Evolutionary conservation across 73 alveolate genomes (phyloP).

Genomic region (Paramecium octaurelia): DNA sequence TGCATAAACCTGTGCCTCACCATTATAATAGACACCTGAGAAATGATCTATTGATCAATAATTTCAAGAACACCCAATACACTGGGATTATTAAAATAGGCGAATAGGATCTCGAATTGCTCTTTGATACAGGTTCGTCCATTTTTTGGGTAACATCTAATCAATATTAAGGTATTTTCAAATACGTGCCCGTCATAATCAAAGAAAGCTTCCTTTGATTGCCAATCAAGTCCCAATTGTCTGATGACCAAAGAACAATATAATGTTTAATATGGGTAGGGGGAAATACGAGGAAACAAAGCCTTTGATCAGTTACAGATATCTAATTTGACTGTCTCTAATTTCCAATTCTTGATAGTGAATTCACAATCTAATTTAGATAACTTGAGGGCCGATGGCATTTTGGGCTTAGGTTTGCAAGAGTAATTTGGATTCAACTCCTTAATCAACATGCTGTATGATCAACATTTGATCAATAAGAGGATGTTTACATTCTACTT

Average conservation of each 20-base stretch:
- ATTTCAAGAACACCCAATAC: neutral
- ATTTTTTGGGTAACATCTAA: neutral
- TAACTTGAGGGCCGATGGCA: neutral
- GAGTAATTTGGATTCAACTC: neutral
- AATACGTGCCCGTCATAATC: neutral
- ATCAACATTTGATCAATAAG: neutral
- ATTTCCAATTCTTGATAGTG: neutral
- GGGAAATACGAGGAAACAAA: neutral
- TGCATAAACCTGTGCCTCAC: neutral
- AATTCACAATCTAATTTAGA: neutral
- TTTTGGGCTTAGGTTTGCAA: neutral
- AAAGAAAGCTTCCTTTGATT: neutral
- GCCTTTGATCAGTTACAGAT: neutral
- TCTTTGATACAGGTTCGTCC: slow-evolving; percentile 41
- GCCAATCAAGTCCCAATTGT: neutral
- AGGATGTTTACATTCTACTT: neutral
- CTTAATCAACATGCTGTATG: neutral
- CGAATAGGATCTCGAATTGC: neutral
- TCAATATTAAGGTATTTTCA: neutral
- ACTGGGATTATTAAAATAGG: neutral
- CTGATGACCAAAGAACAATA: neutral
- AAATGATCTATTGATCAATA: neutral
- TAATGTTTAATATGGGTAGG: neutral
- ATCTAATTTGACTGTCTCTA: neutral
- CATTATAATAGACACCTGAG: neutral